phyloP scores from a whole-genome alignment of 192 early-diverging fungal species.

The Linnemannia exigua region DNA sequence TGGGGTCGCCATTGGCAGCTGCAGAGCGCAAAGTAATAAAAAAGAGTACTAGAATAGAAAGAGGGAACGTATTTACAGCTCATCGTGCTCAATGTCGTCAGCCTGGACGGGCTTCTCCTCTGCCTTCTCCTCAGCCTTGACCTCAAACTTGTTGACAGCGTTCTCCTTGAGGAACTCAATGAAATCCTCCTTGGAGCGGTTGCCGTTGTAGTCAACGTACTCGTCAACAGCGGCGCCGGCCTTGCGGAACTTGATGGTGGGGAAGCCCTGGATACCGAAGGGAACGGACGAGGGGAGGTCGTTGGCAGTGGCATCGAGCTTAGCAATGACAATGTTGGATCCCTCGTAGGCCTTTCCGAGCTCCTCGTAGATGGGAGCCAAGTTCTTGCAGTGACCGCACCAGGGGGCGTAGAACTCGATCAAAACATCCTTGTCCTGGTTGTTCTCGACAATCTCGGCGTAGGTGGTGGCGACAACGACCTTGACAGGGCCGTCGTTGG shows the following conservation, averaged over 20 bases:
- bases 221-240: slow-evolving; percentile 67
- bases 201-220: slow-evolving; percentile 86
- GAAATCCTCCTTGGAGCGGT: slow-evolving; percentile 84
- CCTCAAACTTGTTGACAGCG: slow-evolving; percentile 66
- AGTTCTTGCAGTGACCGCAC: slow-evolving; percentile 88
- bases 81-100: slow-evolving; percentile 58
- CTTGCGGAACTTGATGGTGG: slow-evolving; percentile 94
- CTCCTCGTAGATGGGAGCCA: slow-evolving; percentile 85
- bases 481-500: slow-evolving; percentile 92
- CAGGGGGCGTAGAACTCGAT: slow-evolving; percentile 95
- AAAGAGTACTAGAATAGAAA: neutral
- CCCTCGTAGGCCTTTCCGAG: slow-evolving; percentile 71
- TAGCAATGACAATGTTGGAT: slow-evolving; percentile 76
- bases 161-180: slow-evolving; percentile 85
- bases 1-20: neutral
- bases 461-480: slow-evolving; percentile 91
- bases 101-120: slow-evolving; percentile 38
- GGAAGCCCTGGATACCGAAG: slow-evolving; percentile 92
- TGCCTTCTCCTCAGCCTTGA: slow-evolving; percentile 23
- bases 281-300: slow-evolving; percentile 81
- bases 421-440: slow-evolving; percentile 89
- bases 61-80: slow-evolving; percentile 48
- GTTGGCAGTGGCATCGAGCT: slow-evolving; percentile 97
- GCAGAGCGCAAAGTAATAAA: neutral
- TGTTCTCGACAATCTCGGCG: slow-evolving; percentile 84